These are phyloP conservation scores for Colletotrichum destructivum DNA, from an alignment of 2,329 filamentous ascomycete genomes.

Conservation along the genomic window DNA sequence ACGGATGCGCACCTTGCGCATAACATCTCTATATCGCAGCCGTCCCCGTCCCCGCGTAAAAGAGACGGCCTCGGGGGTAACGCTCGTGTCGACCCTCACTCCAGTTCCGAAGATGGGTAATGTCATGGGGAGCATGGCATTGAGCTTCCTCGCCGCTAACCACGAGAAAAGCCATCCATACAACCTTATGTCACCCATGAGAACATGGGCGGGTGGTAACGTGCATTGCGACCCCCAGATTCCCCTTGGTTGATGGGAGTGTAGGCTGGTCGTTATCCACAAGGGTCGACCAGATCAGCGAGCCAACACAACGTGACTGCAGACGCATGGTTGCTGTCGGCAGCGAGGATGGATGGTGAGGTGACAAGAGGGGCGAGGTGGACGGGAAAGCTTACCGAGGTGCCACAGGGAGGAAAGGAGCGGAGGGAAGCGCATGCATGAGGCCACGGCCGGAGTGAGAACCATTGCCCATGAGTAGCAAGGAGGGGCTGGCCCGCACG, in stretches of 20 bases:
- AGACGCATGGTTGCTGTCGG: constrained; percentile 23
- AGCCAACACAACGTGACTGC: constrained; percentile 8
- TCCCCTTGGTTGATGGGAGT: neutral
- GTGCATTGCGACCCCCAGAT: constrained; percentile 29
- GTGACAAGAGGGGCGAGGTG: neutral
- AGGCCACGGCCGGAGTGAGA: constrained; percentile 13
- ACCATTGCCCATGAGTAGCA: neutral
- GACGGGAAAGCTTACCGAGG: constrained; percentile 28
- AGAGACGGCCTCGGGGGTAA: neutral
- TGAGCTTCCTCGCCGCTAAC: neutral
- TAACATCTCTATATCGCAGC: neutral
- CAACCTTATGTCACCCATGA: constrained; percentile 29
- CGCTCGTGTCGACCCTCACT: neutral
- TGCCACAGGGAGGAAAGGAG: constrained; percentile 10
- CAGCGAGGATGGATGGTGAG: neutral
- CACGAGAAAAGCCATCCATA: neutral
- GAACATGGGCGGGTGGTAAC: constrained; percentile 10
- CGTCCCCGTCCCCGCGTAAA: neutral
- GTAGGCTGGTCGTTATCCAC: constrained; percentile 2
- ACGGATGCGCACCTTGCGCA: neutral
- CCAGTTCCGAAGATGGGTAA: constrained; percentile 1
- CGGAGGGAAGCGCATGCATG: constrained; percentile 7
- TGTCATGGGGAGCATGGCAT: constrained; percentile 7
- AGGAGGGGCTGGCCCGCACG: neutral
- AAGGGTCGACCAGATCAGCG: constrained; percentile 11